Conservation (phyloP, 148 eudicot genomes). For the Persicaria tinctoria region DNA sequence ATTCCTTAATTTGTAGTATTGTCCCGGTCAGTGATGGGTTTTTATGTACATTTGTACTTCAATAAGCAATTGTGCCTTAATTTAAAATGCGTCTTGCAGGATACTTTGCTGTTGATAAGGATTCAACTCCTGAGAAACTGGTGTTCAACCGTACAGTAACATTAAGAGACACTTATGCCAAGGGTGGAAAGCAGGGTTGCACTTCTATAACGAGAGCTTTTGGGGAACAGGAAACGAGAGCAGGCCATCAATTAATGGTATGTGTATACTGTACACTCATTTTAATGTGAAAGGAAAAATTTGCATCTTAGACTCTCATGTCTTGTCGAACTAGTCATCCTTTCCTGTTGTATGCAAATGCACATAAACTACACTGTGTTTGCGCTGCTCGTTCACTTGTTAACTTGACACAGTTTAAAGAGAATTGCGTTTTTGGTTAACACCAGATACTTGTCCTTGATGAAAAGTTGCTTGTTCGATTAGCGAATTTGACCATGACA, state of each 20-base stretch:
- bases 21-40: background rate
- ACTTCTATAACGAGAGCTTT: background rate
- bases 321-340: background rate
- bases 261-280: background rate
- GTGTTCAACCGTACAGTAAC: conserved; percentile 77
- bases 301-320: background rate
- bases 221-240: conserved; percentile 3
- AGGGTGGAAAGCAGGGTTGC: conserved; percentile 21
- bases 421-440: background rate
- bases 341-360: background rate
- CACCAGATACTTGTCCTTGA: background rate
- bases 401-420: background rate
- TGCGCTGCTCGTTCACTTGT: background rate
- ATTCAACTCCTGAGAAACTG: conserved; percentile 57
- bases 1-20: background rate
- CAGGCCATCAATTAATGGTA: background rate
- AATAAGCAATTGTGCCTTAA: background rate
- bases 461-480: background rate
- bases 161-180: conserved; percentile 58
- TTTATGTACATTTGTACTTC: background rate
- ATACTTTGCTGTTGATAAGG: conserved; percentile 73
- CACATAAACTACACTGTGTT: conserved; percentile 6
- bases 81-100: conserved; percentile 30
- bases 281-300: background rate
- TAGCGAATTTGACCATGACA: background rate